phyloP scores from a whole-genome alignment of 805 yeast species.

The Priceomyces medius region DNA sequence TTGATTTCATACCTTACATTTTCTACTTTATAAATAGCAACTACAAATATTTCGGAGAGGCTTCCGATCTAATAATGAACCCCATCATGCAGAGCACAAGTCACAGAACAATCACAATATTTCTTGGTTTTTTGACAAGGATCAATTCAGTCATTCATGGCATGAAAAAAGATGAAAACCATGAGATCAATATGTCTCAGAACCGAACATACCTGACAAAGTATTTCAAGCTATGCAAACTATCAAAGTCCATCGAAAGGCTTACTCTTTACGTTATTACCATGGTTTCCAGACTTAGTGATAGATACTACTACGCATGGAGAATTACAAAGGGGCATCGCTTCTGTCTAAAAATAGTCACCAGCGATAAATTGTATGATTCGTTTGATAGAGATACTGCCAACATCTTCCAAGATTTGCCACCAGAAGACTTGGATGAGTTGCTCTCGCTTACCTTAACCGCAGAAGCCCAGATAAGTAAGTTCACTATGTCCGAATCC shows the following conservation, averaged over 20 bases:
- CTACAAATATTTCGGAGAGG: conserved; percentile 38
- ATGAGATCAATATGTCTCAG: conserved; percentile 15
- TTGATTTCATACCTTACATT: conserved; percentile 33
- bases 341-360: conserved; percentile 37
- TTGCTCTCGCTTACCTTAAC: conserved; percentile 1
- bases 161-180: conserved; percentile 20
- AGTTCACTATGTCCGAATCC: neutral
- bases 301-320: conserved; percentile 66
- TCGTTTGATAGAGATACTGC: conserved; percentile 4
- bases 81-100: conserved; percentile 31
- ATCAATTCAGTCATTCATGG: conserved; percentile 21
- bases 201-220: conserved; percentile 18
- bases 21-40: conserved; percentile 31
- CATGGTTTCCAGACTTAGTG: conserved; percentile 45
- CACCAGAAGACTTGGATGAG: conserved; percentile 1
- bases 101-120: conserved; percentile 30
- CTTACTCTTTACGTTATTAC: conserved; percentile 17
- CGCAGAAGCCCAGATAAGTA: neutral
- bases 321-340: conserved; percentile 59
- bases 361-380: conserved; percentile 25
- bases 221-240: conserved; percentile 21
- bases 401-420: neutral
- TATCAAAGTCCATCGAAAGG: conserved; percentile 25
- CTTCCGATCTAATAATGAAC: conserved; percentile 41
- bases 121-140: conserved; percentile 23